Evolutionary conservation across 805 yeast genomes (phyloP), one percentile per base, ranked within the genome.

Genomic region (Candida vaughaniae): DNA sequence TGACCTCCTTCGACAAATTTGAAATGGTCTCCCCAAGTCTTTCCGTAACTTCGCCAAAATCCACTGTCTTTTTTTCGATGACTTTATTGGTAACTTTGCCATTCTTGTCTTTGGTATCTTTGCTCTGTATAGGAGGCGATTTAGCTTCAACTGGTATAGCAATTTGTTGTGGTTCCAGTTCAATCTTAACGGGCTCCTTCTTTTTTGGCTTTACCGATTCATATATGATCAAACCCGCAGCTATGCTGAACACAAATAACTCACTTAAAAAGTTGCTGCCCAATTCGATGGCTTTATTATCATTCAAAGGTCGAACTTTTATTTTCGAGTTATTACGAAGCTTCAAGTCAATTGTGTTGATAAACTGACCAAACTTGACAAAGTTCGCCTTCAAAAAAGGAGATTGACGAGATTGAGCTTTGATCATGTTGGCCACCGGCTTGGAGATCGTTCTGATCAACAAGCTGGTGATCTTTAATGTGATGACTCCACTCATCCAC

Each of bases 211-310:
- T 71, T 49, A 73, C 69, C 18, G 85, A 74, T 55, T 88, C 95
- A 53, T 73, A 85, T 9, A 87, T 52, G 8, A 88, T 79, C 37
- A 85, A 69, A 1, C 82, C 71, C 4, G 95, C 93, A 1, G 93
- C 95, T 16, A 88, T 91, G 18, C 82, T 65, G 46, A 88, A 87
- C 14, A 87, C 78, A 51, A 87, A 82, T 22, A 80, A 56, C 55
- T 87, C 95, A 30, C 91, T 82, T 9, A 87, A 61, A 53, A 86
- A 78, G 39, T 73, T 82, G 29, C 95, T 93, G 1, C 95, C 95
- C 41, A 72, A 78, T 41, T 87, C 93, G 29, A 88, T 75, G 25
- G 96, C 95, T 51, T 78, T 81, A 9, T 79, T 77, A 47, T 86
- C 95, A 55, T 85, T 86, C 55, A 87, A 70, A 0, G 95, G 95